Evolutionary conservation across 805 yeast genomes (phyloP).

Genomic region (Candida yuanshanica): DNA sequence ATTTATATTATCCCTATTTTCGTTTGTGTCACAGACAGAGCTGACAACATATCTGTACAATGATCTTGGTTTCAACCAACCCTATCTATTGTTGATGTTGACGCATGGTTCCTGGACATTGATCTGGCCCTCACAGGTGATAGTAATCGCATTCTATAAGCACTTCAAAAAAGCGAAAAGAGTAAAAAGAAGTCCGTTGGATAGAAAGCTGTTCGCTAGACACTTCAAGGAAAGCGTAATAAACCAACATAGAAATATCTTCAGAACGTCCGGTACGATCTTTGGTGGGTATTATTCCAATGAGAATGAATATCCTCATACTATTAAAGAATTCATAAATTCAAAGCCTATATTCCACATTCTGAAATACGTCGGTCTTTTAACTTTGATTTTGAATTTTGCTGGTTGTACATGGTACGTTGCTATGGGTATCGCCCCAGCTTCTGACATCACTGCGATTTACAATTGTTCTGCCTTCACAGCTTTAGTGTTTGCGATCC

Average conservation of each 20-base stretch:
- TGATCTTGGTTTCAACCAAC: conserved; percentile 54
- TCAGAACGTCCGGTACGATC: conserved; percentile 26
- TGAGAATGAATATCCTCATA: conserved; percentile 14
- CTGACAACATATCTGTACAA: conserved; percentile 64
- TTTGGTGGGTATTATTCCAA: conserved; percentile 10
- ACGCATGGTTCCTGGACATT: conserved; percentile 79
- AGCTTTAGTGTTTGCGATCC: conserved; percentile 79
- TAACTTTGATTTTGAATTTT: conserved; percentile 54
- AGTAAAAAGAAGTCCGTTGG: conserved; percentile 8
- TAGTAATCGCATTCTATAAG: conserved; percentile 42
- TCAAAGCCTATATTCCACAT: conserved; percentile 32
- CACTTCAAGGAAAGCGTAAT: conserved; percentile 32
- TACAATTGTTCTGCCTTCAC: conserved; percentile 88
- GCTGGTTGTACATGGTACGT: conserved; percentile 87
- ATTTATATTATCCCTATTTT: conserved; percentile 40
- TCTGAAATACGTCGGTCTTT: conserved; percentile 33
- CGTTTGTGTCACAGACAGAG: conserved; percentile 81
- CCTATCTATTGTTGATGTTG: conserved; percentile 54
- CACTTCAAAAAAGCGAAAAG: conserved; percentile 27
- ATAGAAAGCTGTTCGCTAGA: conserved; percentile 9
- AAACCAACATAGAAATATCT: conserved; percentile 38
- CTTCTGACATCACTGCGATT: conserved; percentile 84
- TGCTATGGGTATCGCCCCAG: conserved; percentile 74
- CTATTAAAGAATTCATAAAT: conserved; percentile 8
- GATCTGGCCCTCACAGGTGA: conserved; percentile 65